Percentiles rank a stretch among this genome's conserved stretches.
Conservation (phyloP, 2,329 filamentous ascomycete species). For the Pseudogymnoascus pannorum region DNA sequence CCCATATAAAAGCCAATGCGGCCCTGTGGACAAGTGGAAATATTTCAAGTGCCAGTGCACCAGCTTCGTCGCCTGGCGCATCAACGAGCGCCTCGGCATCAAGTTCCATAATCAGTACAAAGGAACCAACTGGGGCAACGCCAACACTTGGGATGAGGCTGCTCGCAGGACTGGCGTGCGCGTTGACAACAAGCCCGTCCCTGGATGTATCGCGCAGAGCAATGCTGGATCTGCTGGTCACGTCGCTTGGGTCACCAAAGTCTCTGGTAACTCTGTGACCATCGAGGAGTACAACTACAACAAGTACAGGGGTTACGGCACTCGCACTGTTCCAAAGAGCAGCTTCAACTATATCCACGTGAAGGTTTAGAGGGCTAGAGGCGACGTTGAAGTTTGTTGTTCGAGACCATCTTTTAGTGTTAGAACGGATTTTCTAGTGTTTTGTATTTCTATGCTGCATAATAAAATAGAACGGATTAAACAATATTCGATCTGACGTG, state of each 20-base stretch:
- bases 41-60: slow-evolving; percentile 15
- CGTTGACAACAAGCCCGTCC: slow-evolving; percentile 12
- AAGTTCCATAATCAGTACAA: slow-evolving; percentile 11
- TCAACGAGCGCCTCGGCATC: slow-evolving; percentile 12
- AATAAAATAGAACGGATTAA: background rate
- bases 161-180: slow-evolving; percentile 3
- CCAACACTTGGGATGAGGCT: background rate
- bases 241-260: slow-evolving; percentile 10
- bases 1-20: background rate
- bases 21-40: slow-evolving; percentile 5
- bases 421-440: background rate
- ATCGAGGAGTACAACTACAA: slow-evolving; percentile 14
- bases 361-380: background rate
- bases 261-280: slow-evolving; percentile 7
- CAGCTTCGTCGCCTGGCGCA: slow-evolving; percentile 13
- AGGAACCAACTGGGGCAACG: slow-evolving; percentile 1
- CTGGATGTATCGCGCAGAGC: slow-evolving; percentile 13
- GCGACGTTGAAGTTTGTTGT: background rate
- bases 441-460: background rate
- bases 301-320: background rate
- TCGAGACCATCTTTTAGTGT: background rate
- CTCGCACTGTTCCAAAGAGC: slow-evolving; percentile 8
- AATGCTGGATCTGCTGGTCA: slow-evolving; percentile 12
- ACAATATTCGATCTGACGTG: background rate
- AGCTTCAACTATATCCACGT: slow-evolving; percentile 13